Evolutionary conservation across 2,329 filamentous ascomycete species (phyloP).

Genomic region (Diaporthe helianthi): DNA sequence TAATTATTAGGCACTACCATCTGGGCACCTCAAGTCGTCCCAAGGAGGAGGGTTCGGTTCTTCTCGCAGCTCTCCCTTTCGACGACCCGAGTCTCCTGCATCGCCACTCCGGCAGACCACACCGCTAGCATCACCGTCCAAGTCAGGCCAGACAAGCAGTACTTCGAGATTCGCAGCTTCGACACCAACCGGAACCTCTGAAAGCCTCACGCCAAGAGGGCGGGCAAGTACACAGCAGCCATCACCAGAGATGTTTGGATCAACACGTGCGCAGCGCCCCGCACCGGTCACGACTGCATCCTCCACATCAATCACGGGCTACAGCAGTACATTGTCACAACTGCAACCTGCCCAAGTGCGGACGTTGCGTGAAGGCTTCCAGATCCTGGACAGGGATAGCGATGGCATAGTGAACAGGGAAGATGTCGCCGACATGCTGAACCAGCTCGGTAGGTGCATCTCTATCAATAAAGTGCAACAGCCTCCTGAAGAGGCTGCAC

Average conservation of each 20-base stretch:
- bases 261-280: conserved; percentile 45
- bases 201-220: conserved; percentile 49
- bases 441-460: conserved; percentile 78
- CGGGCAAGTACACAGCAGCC: conserved; percentile 34
- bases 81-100: conserved; percentile 66
- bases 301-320: conserved; percentile 47
- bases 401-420: conserved; percentile 83
- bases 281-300: conserved; percentile 44
- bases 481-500: conserved; percentile 14
- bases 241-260: conserved; percentile 46
- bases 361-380: conserved; percentile 89
- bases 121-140: conserved; percentile 67
- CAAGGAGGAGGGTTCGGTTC: conserved; percentile 50
- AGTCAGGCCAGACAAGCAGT: conserved; percentile 51
- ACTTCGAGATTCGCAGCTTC: conserved; percentile 51
- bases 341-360: conserved; percentile 84
- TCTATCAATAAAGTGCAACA: not conserved
- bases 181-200: conserved; percentile 36
- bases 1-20: conserved; percentile 55
- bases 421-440: conserved; percentile 86
- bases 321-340: conserved; percentile 69
- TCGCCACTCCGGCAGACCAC: conserved; percentile 70
- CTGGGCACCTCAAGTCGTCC: conserved; percentile 37
- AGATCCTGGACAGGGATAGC: conserved; percentile 88
- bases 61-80: conserved; percentile 70